These are phyloP conservation scores for Teunomyces aglyptinius DNA, from an alignment of 805 yeast species.

Conservation along the genomic window DNA sequence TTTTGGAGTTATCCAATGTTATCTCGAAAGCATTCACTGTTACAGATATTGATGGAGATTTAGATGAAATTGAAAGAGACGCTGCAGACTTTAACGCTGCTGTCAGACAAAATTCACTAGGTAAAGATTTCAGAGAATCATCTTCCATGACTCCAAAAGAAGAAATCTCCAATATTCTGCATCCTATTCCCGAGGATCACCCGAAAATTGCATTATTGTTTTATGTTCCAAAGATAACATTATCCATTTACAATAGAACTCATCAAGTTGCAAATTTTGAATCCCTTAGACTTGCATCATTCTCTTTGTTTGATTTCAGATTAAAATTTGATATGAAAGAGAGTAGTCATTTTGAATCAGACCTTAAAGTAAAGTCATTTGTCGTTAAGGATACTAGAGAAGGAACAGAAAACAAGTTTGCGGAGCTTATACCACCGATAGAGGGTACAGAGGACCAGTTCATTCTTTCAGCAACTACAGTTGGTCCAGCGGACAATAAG, in stretches of 20 bases:
- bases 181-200: conserved; percentile 20
- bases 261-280: conserved; percentile 30
- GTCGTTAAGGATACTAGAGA: conserved; percentile 73
- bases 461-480: conserved; percentile 49
- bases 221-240: conserved; percentile 58
- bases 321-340: conserved; percentile 49
- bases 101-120: conserved; percentile 21
- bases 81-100: conserved; percentile 63
- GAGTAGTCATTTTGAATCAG: conserved; percentile 56
- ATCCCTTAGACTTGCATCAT: conserved; percentile 30
- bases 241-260: conserved; percentile 60
- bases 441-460: conserved; percentile 69
- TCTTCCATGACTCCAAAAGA: background rate
- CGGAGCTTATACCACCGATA: conserved; percentile 75
- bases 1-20: conserved; percentile 54
- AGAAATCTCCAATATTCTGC: background rate
- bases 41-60: conserved; percentile 34
- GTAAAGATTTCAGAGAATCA: background rate
- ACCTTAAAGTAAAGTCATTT: conserved; percentile 66
- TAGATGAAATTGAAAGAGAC: conserved; percentile 57
- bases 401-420: conserved; percentile 63
- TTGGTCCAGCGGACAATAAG: conserved; percentile 36
- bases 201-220: conserved; percentile 49
- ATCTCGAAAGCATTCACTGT: conserved; percentile 54
- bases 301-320: conserved; percentile 58